These are phyloP conservation scores for Tetrahymena elliotti DNA, from an alignment of 73 alveolate species.

Conservation along the genomic window DNA sequence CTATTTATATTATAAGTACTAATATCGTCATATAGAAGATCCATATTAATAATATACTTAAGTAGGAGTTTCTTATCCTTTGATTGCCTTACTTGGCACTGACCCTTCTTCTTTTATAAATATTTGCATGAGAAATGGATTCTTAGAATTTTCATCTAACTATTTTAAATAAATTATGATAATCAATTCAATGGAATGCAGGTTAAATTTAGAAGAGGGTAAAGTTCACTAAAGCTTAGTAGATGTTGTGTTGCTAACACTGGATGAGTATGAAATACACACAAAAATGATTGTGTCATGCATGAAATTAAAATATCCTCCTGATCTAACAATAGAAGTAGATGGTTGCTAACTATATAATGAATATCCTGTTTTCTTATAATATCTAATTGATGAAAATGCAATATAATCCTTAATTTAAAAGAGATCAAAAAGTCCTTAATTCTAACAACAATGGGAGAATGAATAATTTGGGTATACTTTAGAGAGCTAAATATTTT, in stretches of 20 bases:
- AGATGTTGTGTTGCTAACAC: background rate
- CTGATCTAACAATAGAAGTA: background rate
- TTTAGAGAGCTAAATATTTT: background rate
- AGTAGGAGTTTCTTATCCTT: background rate
- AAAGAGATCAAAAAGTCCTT: background rate
- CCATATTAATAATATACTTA: background rate
- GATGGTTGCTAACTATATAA: background rate
- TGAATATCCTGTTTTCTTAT: background rate
- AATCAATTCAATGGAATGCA: background rate
- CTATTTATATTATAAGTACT: background rate
- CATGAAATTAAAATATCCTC: background rate
- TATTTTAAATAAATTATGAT: background rate
- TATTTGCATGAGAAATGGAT: background rate
- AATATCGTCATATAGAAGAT: background rate
- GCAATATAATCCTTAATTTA: background rate
- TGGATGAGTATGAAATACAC: background rate
- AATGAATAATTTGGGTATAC: background rate
- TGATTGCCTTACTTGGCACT: background rate
- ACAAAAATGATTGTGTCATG: background rate
- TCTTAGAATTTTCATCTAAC: background rate
- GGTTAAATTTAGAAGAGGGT: background rate
- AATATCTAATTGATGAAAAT: background rate
- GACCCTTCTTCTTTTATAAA: background rate
- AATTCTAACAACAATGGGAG: background rate
- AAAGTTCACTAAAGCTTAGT: background rate